Percentiles rank a stretch among this genome's conserved stretches.
phyloP scores from a whole-genome alignment of 2,329 filamentous ascomycete species.

The Ophiostoma novo-ulmi region DNA sequence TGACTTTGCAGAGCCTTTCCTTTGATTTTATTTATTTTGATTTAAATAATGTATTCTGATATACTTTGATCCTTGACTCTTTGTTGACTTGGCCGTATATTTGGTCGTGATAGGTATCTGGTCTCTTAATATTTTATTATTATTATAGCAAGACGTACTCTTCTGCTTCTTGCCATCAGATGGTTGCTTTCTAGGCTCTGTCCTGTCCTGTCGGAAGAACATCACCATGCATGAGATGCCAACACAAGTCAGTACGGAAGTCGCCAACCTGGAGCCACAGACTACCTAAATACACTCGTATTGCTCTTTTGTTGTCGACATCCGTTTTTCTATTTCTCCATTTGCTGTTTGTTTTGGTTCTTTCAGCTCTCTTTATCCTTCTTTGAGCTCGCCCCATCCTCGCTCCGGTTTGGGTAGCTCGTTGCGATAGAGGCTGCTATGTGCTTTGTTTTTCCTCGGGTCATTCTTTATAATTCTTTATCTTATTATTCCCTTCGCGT shows the following conservation, averaged over 20 bases:
- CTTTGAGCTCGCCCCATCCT: not conserved
- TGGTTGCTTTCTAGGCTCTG: no score
- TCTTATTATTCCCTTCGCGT: not conserved
- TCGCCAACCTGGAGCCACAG: not conserved
- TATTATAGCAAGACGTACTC: no score
- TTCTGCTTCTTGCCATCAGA: not conserved
- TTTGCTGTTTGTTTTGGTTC: not conserved
- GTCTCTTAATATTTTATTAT: no score
- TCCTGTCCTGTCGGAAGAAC: no score
- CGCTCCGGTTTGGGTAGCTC: constrained; percentile 4
- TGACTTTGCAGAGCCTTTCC: not conserved
- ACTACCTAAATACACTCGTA: not conserved
- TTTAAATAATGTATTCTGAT: not conserved
- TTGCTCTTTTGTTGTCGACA: not conserved
- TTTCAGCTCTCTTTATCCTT: not conserved
- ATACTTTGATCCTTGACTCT: not conserved
- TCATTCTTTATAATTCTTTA: not conserved
- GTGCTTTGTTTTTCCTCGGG: not conserved
- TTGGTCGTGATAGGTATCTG: not conserved
- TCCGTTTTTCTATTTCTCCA: not conserved
- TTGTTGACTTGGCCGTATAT: not conserved
- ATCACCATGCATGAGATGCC: no score
- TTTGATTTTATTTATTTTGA: not conserved
- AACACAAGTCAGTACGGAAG: no score
- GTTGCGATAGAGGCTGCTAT: not conserved